Base-by-base conservation (phyloP, 2,329 filamentous ascomycete species). In the Fusarium pininemorale region DNA sequence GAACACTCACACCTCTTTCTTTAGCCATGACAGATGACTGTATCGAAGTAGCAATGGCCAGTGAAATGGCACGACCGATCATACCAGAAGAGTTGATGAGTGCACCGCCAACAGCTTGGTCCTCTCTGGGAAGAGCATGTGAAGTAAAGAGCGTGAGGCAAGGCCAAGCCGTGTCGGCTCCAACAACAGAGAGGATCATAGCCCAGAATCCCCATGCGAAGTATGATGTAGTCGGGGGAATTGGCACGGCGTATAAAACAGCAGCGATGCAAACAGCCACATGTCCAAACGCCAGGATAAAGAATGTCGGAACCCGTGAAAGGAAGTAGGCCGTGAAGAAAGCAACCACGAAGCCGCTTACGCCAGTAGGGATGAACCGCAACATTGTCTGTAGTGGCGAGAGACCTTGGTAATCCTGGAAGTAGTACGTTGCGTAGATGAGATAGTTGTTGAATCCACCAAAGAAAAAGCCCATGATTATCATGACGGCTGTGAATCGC, bases 381-480 rank as follows among this genome's bases (percentile, higher is more conserved):
- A 93, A 79, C 18, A 91, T 92, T 0, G 91, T 93, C 72, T 92
- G 87, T n/a, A 93, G 83, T 1, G 90, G 84, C 1, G 85, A 86
- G 4, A 90, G 84, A 1, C 86, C 88, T 75, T 91, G 90, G 78
- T 88, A 93, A 72, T 91, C 87, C 80, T 94, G 92, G 81, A 89
- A 93, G 81, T 89, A 92, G 80, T 91, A 93, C 9, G 92, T 94
- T 3, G 90, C 88, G 75, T 88, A 92, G 69, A 93, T 85, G 44
- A 93, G 82, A 74, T 87, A 92, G 79, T 91, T 91, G 82, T 92
- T 93, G 82, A 93, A 94, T 5, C 86, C 84, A 24, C 88, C 87
- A 76, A 91, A 93, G 82, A 93, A 93, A 4, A 93, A 80, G 1
- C 85, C 85, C 87, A 93, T 92, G 74, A 92, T 89, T 38, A 87